Conservation (phyloP, 1,139 yeast genomes). For the Saccharomyces hybrid region DNA sequence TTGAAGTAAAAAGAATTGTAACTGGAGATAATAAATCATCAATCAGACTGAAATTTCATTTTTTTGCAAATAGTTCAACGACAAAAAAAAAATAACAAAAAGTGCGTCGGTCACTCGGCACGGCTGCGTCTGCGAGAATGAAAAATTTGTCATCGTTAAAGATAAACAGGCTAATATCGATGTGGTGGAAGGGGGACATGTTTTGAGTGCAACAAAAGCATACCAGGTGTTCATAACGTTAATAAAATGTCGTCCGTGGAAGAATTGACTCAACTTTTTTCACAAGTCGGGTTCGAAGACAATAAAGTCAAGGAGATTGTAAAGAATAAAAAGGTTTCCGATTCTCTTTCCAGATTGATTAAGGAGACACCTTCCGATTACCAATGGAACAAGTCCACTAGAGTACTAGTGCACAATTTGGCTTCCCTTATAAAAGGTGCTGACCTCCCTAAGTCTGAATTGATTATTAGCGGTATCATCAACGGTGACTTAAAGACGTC, state of each 20-base stretch:
- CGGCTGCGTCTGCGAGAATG: neutral
- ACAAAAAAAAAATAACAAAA: neutral
- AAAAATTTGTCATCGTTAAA: neutral
- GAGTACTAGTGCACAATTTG: conserved; percentile 63
- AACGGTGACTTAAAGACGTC: conserved; percentile 57
- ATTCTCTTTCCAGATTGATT: conserved; percentile 55
- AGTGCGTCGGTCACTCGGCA: neutral
- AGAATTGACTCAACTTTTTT: conserved; percentile 41
- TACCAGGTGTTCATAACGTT: neutral
- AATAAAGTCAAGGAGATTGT: conserved; percentile 63
- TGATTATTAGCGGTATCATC: conserved; percentile 53
- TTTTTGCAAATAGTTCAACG: neutral
- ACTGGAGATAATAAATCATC: neutral
- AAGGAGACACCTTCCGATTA: conserved; percentile 33
- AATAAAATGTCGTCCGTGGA: conserved; percentile 32
- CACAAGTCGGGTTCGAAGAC: conserved; percentile 61
- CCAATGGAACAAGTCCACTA: conserved; percentile 42
- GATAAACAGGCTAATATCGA: neutral
- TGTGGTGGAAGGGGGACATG: neutral
- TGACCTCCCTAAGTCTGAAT: conserved; percentile 36
- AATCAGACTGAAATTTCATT: neutral
- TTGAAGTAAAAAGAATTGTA: neutral
- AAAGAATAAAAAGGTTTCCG: conserved; percentile 78
- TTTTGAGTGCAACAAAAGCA: neutral
- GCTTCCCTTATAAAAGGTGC: conserved; percentile 56